phyloP scores from a whole-genome alignment of 176 grass and related monocot genomes.

The Melocanna baccifera region DNA sequence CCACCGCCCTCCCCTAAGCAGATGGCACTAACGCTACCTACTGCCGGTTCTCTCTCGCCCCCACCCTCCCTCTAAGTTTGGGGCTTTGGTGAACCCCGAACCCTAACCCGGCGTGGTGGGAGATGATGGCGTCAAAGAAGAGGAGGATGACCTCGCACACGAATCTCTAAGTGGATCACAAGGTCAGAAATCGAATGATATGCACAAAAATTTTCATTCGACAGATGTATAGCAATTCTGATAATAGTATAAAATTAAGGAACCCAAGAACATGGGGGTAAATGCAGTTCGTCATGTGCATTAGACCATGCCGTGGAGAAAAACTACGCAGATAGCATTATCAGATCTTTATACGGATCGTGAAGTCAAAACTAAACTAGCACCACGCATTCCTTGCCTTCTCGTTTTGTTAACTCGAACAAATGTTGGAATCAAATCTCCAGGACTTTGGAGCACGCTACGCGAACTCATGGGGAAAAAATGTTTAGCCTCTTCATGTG shows the following conservation, averaged over 20 bases:
- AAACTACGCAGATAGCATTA: neutral
- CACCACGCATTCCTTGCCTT: slow-evolving; percentile 19
- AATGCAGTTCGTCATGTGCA: neutral
- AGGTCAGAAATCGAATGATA: too few relatives aligned
- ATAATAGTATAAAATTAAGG: neutral
- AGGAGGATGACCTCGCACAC: too few relatives aligned
- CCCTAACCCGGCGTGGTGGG: too few relatives aligned
- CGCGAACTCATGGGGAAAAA: neutral
- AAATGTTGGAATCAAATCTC: neutral
- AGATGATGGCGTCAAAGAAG: too few relatives aligned
- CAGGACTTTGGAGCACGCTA: neutral
- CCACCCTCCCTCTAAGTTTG: too few relatives aligned
- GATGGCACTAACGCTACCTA: too few relatives aligned
- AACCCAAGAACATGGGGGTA: neutral
- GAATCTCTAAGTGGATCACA: too few relatives aligned
- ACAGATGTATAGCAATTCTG: too few relatives aligned
- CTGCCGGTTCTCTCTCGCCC: too few relatives aligned
- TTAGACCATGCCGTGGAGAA: neutral
- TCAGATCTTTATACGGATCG: neutral
- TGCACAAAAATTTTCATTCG: too few relatives aligned
- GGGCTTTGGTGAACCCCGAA: too few relatives aligned
- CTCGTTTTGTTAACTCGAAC: neutral
- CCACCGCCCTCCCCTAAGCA: too few relatives aligned
- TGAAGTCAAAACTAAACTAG: neutral
- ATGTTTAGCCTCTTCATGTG: neutral